Evolutionary conservation across 768 basidiomycete species (phyloP), one percentile per base, ranked within the genome.

Genomic region (Trametes villosa): DNA sequence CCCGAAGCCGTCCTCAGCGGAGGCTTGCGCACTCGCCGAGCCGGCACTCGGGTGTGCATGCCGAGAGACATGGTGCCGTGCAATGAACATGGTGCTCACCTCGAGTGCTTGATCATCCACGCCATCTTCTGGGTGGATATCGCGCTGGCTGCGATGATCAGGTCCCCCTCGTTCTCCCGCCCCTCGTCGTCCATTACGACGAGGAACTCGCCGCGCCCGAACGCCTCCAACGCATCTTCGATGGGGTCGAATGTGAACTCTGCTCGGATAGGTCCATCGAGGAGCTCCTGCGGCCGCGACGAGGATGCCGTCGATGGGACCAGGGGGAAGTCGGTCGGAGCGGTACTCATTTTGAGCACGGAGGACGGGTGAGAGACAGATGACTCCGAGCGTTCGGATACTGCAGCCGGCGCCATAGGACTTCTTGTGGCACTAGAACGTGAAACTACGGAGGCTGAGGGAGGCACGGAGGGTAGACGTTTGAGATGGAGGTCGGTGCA

Each of bases 91-190:
- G 22, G 20, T 33, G 20, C 42, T 74, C 52, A 96, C 96, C 94
- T 97, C 0, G 94, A 93, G 72, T 96, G 88, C 70, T 91, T 90
- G 72, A 99, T 95, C 84, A 99, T 91, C 94, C 94, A 99, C 0
- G 97, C 96, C 97, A 99, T 98, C 71, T 95, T 92, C 75, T 98
- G 92, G 1, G 94, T 92, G 38, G 95, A 94, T 65, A 92, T 87
- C 52, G 86, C 83, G 26, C 81, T 81, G 2, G 86, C 97, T 15
- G 96, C 86, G 69, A 94, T 89, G 71, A 98, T 94, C 59, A 99
- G 77, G 74, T 99, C 97, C 2, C 97, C 96, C 72, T 99, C 97
- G 72, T 99, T 99, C 77, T 99, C 97, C 60, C 97, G 81, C 64
- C 81, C 80, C 75, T 97, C 92, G 75, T 98, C 96, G 73, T 99